phyloP scores from a whole-genome alignment of 345 rosid genomes.

The Raphanus sativus region DNA sequence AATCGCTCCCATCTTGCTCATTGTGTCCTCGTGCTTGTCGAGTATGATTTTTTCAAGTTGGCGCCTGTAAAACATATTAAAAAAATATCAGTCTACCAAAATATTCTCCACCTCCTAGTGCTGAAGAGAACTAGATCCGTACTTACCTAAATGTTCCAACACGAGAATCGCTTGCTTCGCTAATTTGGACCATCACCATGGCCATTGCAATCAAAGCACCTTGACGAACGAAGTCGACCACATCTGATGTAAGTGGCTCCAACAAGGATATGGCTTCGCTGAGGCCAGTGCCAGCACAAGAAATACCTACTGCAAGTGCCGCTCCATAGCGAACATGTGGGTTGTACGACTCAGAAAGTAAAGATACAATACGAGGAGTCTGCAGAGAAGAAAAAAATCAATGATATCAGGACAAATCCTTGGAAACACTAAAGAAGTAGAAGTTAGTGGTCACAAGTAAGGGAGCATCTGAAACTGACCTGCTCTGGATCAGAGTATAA shows the following conservation, averaged over 20 bases:
- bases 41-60: conserved; percentile 91
- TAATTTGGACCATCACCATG: conserved; percentile 97
- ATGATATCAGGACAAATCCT: background rate
- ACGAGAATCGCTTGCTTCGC: conserved; percentile 95
- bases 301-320: conserved; percentile 98
- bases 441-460: conserved; percentile 4
- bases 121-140: conserved; percentile 1
- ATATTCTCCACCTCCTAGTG: conserved; percentile 4
- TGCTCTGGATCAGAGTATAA: conserved; percentile 97
- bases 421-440: background rate
- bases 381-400: conserved; percentile 36
- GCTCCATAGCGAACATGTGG: conserved; percentile 99
- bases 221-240: conserved; percentile 99
- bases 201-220: conserved; percentile 99
- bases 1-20: conserved; percentile 99
- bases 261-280: conserved; percentile 96
- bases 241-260: conserved; percentile 96
- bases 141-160: conserved; percentile 89
- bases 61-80: conserved; percentile 50
- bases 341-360: conserved; percentile 94
- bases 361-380: conserved; percentile 97
- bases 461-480: conserved; percentile 44
- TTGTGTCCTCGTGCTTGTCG: conserved; percentile 96
- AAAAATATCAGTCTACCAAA: conserved; percentile 10
- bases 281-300: conserved; percentile 99